Base-by-base conservation (phyloP, 768 basidiomycete species). In the Agaricus sinodeliciosus region DNA sequence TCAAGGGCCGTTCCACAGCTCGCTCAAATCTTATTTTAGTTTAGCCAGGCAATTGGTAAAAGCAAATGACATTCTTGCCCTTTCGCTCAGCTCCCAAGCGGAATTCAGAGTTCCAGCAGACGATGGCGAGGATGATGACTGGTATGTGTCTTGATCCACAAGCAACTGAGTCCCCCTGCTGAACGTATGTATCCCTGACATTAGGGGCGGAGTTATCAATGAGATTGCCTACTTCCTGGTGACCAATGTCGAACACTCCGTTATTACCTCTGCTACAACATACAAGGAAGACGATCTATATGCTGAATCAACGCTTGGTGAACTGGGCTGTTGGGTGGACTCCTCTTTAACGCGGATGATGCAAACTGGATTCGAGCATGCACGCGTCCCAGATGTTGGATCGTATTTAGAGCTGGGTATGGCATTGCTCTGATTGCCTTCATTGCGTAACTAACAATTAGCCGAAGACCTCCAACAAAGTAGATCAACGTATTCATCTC, bases 291-390 rank as follows among this genome's bases (percentile, higher is more conserved):
- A 68, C 18, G 81, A 84, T 56, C 63, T 78, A 5, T 78, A 81
- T 58, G 70, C 77, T 19, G 79, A 81, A 13, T 76, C 76, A 1
- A 74, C 76, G 0, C 65, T 76, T 16, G 89, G 87, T 4, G 82
- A 90, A 59, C 63, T 94, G 15, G 95, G 95, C 0, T 94, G 87
- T 61, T 89, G 88, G 78, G 75, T 96, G 16, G 90, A 97, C 60
- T 68, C 83, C 1, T 64, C 73, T 1, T 63, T 76, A 6, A 95
- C 95, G 16, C 81, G 82, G 49, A 80, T 97, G 61, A 66, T 88
- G 7, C 90, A 94, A 65, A 76, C 82, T 0, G 94, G 95, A 0
- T 61, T 90, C 6, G 90, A 92, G 59, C 79, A 87, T 56, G 72
- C 72, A 6, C 72, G 76, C 53, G 74, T 84, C 36, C 86, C 81